These are phyloP conservation scores for Bipolaris victoriae DNA, from an alignment of 2,329 filamentous ascomycete genomes.

Conservation along the genomic window DNA sequence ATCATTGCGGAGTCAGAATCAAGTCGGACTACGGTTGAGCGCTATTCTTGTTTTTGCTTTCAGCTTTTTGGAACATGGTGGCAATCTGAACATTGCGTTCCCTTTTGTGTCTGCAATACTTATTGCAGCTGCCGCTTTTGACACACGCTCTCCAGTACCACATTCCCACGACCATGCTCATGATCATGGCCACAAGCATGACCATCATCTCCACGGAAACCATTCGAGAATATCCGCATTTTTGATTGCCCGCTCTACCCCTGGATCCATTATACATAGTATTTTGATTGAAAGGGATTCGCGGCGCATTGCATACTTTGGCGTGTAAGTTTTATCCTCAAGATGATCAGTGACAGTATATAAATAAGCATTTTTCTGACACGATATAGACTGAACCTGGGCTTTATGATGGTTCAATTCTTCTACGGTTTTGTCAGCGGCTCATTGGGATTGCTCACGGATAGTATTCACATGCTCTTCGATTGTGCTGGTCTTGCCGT, in stretches of 20 bases:
- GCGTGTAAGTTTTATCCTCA: conserved; percentile 67
- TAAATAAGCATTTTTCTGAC: background rate
- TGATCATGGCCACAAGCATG: conserved; percentile 34
- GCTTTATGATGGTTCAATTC: conserved; percentile 92
- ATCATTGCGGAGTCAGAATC: conserved; percentile 48
- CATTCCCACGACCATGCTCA: conserved; percentile 39
- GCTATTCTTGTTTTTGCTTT: conserved; percentile 32
- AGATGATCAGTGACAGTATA: no score
- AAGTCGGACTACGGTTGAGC: conserved; percentile 42
- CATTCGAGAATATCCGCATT: conserved; percentile 74
- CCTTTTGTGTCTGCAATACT: conserved; percentile 39
- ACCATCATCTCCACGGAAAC: conserved; percentile 52
- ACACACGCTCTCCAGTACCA: conserved; percentile 41
- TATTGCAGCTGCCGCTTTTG: conserved; percentile 50
- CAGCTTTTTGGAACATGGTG: conserved; percentile 31
- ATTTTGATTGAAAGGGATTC: conserved; percentile 92
- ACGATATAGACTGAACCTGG: conserved; percentile 77
- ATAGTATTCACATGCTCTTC: conserved; percentile 99
- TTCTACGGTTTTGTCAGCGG: conserved; percentile 94
- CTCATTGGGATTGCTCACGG: conserved; percentile 91
- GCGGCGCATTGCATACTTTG: conserved; percentile 95
- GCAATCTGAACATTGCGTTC: conserved; percentile 22
- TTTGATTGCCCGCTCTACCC: conserved; percentile 71
- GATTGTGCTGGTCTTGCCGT: conserved; percentile 93
- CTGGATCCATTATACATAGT: conserved; percentile 79